Evolutionary conservation across 495 filamentous ascomycete genomes (phyloP).

Genomic region (Lasiosphaeria miniovina): DNA sequence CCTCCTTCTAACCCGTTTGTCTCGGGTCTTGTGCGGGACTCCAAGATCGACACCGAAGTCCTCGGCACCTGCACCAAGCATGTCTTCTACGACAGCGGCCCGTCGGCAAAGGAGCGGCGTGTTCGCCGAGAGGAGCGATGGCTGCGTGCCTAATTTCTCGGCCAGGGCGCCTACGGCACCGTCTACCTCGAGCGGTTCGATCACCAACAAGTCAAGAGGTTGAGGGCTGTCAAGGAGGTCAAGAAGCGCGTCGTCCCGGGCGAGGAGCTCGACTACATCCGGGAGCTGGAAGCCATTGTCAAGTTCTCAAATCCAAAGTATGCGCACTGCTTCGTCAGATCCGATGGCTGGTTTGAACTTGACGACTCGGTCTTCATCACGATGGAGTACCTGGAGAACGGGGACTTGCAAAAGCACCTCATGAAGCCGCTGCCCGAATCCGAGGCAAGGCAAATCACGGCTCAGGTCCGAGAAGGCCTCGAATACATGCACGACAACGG

Average conservation of each 20-base stretch:
- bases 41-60: slow-evolving; percentile 12
- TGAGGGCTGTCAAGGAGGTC: slow-evolving; percentile 19
- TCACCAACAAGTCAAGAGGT: neutral
- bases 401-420: slow-evolving; percentile 30
- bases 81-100: slow-evolving; percentile 7
- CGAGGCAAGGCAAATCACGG: slow-evolving; percentile 35
- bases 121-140: slow-evolving; percentile 11
- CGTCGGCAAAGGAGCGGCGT: slow-evolving; percentile 4
- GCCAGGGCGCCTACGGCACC: slow-evolving; percentile 14
- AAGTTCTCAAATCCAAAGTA: slow-evolving; percentile 21
- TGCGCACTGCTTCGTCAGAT: slow-evolving; percentile 31
- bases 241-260: slow-evolving; percentile 8
- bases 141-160: slow-evolving; percentile 9
- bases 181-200: slow-evolving; percentile 16
- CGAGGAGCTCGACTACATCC: slow-evolving; percentile 11
- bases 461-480: slow-evolving; percentile 46
- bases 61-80: slow-evolving; percentile 5
- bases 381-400: slow-evolving; percentile 42
- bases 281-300: slow-evolving; percentile 18
- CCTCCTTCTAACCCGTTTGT: slow-evolving; percentile 5
- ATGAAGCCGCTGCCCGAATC: slow-evolving; percentile 24
- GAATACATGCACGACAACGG: slow-evolving; percentile 46
- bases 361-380: slow-evolving; percentile 34
- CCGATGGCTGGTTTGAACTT: slow-evolving; percentile 39
- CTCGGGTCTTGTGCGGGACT: slow-evolving; percentile 16